phyloP scores from a whole-genome alignment of 441 rosid species.

The Arabidopsis lyrata region DNA sequence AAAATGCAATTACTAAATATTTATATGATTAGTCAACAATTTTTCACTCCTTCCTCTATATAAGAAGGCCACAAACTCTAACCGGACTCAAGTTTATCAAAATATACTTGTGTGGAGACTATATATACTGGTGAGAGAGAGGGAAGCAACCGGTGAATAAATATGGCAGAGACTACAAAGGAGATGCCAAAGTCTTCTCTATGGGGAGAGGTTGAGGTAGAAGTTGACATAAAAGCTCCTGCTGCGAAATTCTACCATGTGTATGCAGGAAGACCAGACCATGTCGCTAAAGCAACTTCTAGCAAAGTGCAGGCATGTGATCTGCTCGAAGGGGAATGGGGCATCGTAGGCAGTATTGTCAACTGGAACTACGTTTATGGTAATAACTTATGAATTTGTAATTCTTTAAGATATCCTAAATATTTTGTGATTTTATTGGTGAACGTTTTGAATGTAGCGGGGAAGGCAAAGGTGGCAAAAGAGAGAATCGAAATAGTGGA shows the following conservation, averaged over 20 bases:
- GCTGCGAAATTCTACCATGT: neutral
- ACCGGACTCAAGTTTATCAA: neutral
- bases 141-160: neutral
- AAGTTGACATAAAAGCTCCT: constrained; percentile 13
- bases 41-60: constrained; percentile 9
- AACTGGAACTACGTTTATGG: constrained; percentile 19
- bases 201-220: constrained; percentile 5
- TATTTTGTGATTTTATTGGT: neutral
- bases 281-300: constrained; percentile 14
- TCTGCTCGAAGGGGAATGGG: constrained; percentile 14
- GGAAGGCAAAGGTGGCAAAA: constrained; percentile 20
- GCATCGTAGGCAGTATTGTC: constrained; percentile 3
- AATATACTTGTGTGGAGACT: neutral
- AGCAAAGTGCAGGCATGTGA: constrained; percentile 4
- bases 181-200: neutral
- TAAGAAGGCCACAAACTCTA: neutral
- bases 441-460: constrained; percentile 9
- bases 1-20: neutral
- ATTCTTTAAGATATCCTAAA: neutral
- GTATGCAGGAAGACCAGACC: constrained; percentile 4
- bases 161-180: neutral
- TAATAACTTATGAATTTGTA: neutral
- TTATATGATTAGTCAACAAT: neutral
- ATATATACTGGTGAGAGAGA: neutral
- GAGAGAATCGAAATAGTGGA: constrained; percentile 12